Evolutionary conservation across 2,329 filamentous ascomycete species (phyloP), one percentile per base, ranked within the genome.

Genomic region (Cercospora janseana): DNA sequence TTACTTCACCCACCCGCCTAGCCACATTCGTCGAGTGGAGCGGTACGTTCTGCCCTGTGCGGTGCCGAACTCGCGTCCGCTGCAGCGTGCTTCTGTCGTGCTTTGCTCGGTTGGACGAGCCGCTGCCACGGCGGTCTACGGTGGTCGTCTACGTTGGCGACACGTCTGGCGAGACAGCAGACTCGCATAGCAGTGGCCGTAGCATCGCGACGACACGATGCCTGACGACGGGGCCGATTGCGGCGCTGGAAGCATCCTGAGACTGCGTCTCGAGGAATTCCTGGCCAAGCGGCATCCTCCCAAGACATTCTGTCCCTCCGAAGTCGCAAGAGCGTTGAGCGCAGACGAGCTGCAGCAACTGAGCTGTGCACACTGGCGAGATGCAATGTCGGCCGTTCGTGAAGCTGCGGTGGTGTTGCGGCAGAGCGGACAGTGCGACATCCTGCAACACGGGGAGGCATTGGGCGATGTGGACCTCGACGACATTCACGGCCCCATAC

Each of bases 251-350:
- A 21, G 12, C 34, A 44, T 46, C 34, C 52, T 58, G 34, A 51
- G 57, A 55, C 44, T 40, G n/a, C 56, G 48, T 34, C 52, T 65
- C 15, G 28, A 46, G 13, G 28, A 55, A 47, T 60, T 64, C 51
- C 47, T 64, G 23, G 49, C 43, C 12, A 40, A 31, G 12, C 57
- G 65, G 6, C 46, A 64, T 4, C 65, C 66, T n/a, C 76, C 76
- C 8, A 78, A 78, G 59, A 79, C 76, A 0, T 72, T 78, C 54
- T 79, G 76, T 57, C 76, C 75, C 3, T 78, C 75, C 10, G 76
- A 78, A 63, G 68, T 77, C 29, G 74, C 75, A 1, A 69, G 76
- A 20, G 69, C 73, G 1, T 61, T 78, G 6, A 70, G 72, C 10
- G 13, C 50, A 2, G 48, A 61, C 6, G 74, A 79, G 23, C 61